These are phyloP conservation scores for Aurinia saxatilis DNA, from an alignment of 345 rosid genomes.

Conservation along the genomic window DNA sequence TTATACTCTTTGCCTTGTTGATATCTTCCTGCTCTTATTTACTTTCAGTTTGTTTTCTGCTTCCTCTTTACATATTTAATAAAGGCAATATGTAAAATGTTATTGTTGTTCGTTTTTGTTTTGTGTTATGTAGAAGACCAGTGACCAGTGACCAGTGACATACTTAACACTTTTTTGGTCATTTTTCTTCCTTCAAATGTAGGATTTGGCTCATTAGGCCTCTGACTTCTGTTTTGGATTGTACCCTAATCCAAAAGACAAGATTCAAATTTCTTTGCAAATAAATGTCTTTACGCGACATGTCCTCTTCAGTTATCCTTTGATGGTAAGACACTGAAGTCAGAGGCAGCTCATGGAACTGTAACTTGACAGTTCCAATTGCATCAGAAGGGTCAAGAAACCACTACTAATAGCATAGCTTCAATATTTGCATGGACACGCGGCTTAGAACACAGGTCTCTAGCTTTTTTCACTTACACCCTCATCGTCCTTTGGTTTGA, in stretches of 20 bases:
- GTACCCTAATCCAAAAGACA: slow-evolving; percentile 22
- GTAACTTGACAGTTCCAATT: slow-evolving; percentile 92
- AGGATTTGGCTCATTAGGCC: slow-evolving; percentile 98
- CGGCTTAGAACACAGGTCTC: slow-evolving; percentile 84
- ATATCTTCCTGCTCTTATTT: slow-evolving; percentile 10
- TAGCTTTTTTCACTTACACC: not conserved
- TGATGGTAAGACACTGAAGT: slow-evolving; percentile 88
- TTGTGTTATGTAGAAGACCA: not conserved
- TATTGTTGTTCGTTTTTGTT: not conserved
- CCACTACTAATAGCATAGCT: slow-evolving; percentile 96
- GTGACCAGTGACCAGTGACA: too few species aligned
- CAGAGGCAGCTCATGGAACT: slow-evolving; percentile 99
- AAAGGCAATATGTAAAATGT: not conserved
- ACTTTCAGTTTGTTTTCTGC: not conserved
- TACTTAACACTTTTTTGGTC: slow-evolving; percentile 11
- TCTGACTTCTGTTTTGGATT: slow-evolving; percentile 90
- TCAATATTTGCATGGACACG: slow-evolving; percentile 97
- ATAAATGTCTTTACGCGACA: slow-evolving; percentile 2
- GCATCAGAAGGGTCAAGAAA: slow-evolving; percentile 90
- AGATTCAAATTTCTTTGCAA: not conserved
- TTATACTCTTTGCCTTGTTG: too few species aligned
- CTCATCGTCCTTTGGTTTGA: slow-evolving; percentile 1
- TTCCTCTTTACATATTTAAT: not conserved
- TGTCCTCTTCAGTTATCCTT: slow-evolving; percentile 63
- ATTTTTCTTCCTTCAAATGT: slow-evolving; percentile 14